phyloP scores from a whole-genome alignment of 306 rosid species.

The Luffa acutangula region DNA sequence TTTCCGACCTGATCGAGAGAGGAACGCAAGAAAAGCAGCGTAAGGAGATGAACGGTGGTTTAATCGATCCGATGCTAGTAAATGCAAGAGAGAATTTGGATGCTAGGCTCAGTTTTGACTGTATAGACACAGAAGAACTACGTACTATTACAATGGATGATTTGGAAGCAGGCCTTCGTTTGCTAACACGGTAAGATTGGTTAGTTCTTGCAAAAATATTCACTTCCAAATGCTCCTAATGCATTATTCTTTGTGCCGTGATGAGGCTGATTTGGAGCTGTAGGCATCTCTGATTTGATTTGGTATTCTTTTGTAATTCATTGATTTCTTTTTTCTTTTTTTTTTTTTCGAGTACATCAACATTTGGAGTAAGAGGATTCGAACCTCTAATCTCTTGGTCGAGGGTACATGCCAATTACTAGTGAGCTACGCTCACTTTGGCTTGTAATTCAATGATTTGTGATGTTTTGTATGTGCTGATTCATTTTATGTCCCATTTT shows the following conservation, averaged over 20 bases:
- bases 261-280: background rate
- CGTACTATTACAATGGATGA: slow-evolving; percentile 67
- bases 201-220: background rate
- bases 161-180: slow-evolving; percentile 57
- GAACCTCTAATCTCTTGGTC: too few species aligned
- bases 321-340: too few species aligned
- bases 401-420: too few species aligned
- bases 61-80: slow-evolving; percentile 68
- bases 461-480: background rate
- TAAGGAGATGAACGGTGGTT: slow-evolving; percentile 75
- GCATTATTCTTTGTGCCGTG: background rate
- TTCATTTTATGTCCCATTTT: background rate
- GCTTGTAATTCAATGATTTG: background rate
- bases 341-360: too few species aligned
- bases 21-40: slow-evolving; percentile 68
- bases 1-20: slow-evolving; percentile 49
- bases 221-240: background rate
- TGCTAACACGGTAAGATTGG: slow-evolving; percentile 30
- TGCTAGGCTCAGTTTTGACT: slow-evolving; percentile 72
- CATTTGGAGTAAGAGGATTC: too few species aligned
- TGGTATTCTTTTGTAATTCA: too few species aligned
- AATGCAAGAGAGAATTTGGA: slow-evolving; percentile 89
- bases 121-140: slow-evolving; percentile 78
- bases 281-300: background rate
- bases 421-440: too few species aligned